phyloP scores from a whole-genome alignment of 352 stramenopile genomes.

The Pythium chondricola region DNA sequence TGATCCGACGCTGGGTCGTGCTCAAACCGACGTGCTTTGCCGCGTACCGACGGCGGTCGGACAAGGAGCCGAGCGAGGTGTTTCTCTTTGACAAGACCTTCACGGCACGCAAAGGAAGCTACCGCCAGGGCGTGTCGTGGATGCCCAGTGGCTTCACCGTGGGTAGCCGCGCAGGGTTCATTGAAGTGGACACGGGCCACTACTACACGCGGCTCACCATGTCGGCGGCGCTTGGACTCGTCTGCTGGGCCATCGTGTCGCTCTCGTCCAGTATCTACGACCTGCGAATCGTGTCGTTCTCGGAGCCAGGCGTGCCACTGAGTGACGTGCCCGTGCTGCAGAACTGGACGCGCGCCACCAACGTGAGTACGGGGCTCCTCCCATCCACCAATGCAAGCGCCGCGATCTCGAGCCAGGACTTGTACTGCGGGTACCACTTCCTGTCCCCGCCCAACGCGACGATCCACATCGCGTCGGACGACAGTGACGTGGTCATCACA shows the following conservation, averaged over 20 bases:
- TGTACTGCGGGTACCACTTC: conserved; percentile 78
- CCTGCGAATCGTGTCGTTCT: conserved; percentile 40
- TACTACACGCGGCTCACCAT: conserved; percentile 80
- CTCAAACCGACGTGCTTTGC: conserved; percentile 84
- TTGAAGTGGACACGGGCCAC: conserved; percentile 81
- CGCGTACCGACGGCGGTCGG: conserved; percentile 62
- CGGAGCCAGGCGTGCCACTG: conserved; percentile 17
- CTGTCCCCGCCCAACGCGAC: conserved; percentile 37
- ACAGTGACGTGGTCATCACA: conserved; percentile 36
- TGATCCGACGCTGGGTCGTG: conserved; percentile 82
- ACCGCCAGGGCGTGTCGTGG: conserved; percentile 79
- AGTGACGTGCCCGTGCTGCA: conserved; percentile 22
- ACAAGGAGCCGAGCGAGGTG: conserved; percentile 77
- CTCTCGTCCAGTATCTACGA: conserved; percentile 53
- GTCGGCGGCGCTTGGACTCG: conserved; percentile 47
- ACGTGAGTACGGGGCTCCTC: too few relatives aligned
- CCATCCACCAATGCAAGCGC: neutral
- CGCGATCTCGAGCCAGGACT: conserved; percentile 6
- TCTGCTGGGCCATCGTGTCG: conserved; percentile 66
- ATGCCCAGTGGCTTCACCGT: conserved; percentile 83
- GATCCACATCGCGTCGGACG: conserved; percentile 37
- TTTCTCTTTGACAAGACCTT: conserved; percentile 87
- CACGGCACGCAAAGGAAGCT: conserved; percentile 66
- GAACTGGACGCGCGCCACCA: conserved; percentile 30
- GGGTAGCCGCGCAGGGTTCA: conserved; percentile 71